A percentile compares a stretch with the other conserved stretches of the same genome.
Conservation (phyloP, 78 protist genomes). For the Protostelium mycophagum region DNA sequence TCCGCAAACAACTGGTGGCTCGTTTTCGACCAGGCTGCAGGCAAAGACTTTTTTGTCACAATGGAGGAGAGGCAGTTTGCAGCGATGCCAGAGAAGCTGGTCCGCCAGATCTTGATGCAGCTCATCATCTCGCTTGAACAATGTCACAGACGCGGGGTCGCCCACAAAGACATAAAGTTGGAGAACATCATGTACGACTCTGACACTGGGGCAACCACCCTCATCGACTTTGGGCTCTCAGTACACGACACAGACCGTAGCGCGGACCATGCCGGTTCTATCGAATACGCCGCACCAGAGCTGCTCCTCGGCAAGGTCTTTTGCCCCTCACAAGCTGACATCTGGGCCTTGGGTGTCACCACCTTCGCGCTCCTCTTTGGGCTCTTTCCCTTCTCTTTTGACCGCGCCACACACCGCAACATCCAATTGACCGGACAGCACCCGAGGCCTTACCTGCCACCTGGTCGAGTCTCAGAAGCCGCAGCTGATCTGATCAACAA, state of each 20-base stretch:
- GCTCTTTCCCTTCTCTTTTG: not conserved
- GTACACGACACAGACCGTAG: not conserved
- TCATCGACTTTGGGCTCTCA: not conserved
- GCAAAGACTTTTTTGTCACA: not conserved
- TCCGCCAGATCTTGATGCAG: not conserved
- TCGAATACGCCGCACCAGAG: not conserved
- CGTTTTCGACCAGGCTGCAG: not conserved
- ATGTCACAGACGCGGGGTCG: not conserved
- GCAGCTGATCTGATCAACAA: not conserved
- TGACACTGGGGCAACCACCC: not conserved
- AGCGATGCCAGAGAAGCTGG: not conserved
- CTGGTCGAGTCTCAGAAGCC: not conserved
- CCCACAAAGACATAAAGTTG: not conserved
- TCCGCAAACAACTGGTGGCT: not conserved
- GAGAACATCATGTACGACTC: not conserved
- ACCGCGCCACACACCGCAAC: not conserved
- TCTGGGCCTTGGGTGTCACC: not conserved
- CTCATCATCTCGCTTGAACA: not conserved
- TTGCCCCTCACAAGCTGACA: not conserved
- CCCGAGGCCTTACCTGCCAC: not conserved
- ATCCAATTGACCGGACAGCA: not conserved
- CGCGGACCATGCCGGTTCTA: not conserved
- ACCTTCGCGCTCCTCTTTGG: not conserved
- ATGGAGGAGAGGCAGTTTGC: not conserved
- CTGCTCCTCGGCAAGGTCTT: not conserved